Conservation (phyloP, 257 asterid genomes). For the Anisodus acutangulus region DNA sequence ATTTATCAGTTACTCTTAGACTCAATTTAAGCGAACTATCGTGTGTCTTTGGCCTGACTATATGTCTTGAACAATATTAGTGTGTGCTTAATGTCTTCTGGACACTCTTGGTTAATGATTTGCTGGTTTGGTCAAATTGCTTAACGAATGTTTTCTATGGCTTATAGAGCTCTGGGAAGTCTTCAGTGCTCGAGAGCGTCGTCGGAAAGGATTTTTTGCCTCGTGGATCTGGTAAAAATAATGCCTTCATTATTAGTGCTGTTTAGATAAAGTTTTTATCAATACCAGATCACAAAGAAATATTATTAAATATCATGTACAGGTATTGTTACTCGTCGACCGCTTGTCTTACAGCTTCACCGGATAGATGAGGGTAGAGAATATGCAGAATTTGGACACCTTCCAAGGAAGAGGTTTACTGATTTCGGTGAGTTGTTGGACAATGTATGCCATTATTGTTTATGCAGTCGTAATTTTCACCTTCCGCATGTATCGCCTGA, state of each 20-base stretch:
- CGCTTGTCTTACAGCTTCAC: slow-evolving; percentile 96
- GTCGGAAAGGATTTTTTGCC: slow-evolving; percentile 98
- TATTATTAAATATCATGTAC: slow-evolving; percentile 28
- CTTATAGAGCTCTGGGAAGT: slow-evolving; percentile 93
- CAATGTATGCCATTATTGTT: background rate
- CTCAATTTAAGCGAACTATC: background rate
- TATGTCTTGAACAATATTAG: background rate
- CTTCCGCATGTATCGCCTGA: background rate
- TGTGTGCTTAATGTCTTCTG: background rate
- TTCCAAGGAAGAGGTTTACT: slow-evolving; percentile 79
- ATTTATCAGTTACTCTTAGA: background rate
- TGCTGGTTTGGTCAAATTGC: background rate
- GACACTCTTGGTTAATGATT: background rate
- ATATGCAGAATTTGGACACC: slow-evolving; percentile 98
- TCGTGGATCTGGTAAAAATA: slow-evolving; percentile 90
- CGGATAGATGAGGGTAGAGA: slow-evolving; percentile 86
- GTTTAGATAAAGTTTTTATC: slow-evolving; percentile 9
- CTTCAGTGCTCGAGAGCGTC: slow-evolving; percentile 95
- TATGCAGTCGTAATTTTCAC: background rate
- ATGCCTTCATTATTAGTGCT: background rate
- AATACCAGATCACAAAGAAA: background rate
- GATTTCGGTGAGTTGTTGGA: slow-evolving; percentile 73
- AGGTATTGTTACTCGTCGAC: slow-evolving; percentile 98
- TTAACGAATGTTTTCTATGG: slow-evolving; percentile 28
- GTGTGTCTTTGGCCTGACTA: background rate